Conservation (phyloP, 805 yeast genomes). For the Candida mattraensis region DNA sequence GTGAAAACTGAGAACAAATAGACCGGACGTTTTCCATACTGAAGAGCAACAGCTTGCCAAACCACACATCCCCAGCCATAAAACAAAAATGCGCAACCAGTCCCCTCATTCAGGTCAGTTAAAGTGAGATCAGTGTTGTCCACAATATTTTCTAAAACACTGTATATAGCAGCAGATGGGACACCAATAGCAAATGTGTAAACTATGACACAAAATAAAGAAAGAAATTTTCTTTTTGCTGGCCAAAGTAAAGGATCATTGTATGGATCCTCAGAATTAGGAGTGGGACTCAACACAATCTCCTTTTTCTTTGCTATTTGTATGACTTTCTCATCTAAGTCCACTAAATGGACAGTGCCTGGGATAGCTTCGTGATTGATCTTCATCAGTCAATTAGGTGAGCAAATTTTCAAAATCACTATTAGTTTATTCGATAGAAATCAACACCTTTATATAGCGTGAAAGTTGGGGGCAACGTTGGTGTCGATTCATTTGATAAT, state of each 20-base stretch:
- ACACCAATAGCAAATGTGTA: slow-evolving; percentile 32
- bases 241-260: slow-evolving; percentile 71
- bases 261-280: slow-evolving; percentile 64
- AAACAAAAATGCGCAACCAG: slow-evolving; percentile 40
- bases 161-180: slow-evolving; percentile 25
- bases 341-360: slow-evolving; percentile 11
- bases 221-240: slow-evolving; percentile 42
- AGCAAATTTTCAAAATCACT: no score
- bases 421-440: no score
- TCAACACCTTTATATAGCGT: no score
- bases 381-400: no score
- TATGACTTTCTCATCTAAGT: slow-evolving; percentile 32
- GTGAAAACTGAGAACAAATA: slow-evolving; percentile 34
- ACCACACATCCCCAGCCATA: slow-evolving; percentile 39
- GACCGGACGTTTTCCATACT: slow-evolving; percentile 38
- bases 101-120: slow-evolving; percentile 35
- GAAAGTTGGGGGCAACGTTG: no score
- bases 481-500: no score
- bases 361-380: slow-evolving; percentile 10
- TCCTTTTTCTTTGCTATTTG: slow-evolving; percentile 12
- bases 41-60: slow-evolving; percentile 37
- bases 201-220: slow-evolving; percentile 43
- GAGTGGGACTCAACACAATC: slow-evolving; percentile 51
- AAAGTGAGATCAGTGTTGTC: slow-evolving; percentile 23
- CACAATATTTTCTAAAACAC: slow-evolving; percentile 24